Base-by-base conservation (phyloP, 179 eudicot species). In the Drosera spatulata region DNA sequence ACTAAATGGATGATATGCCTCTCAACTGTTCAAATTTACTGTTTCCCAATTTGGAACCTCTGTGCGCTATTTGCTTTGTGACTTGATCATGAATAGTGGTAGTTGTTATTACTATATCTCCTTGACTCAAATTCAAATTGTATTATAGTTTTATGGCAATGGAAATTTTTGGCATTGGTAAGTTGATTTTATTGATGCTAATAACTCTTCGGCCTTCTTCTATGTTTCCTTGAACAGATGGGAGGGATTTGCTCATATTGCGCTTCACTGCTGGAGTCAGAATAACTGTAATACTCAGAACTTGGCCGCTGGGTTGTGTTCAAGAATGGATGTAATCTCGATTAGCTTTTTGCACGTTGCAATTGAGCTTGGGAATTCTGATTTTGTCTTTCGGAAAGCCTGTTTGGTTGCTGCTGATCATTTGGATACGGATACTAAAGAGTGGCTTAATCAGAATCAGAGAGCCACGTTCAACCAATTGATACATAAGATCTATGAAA, bases 171-270 rank as follows among this genome's bases (percentile, higher is more conserved):
- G 33, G 33, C 33, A 22, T 22, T 22, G 33, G 33, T 22, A 22
- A 22, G 33, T 22, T 22, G 33, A 22, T 22, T 22, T 22, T 22
- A 22, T 22, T 22, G 33, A 22, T 45, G 8, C 10, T 45, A 6
- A 45, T 45, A 45, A 45, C 10, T 45, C 10, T 6, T 45, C 10
- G 7, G 7, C 49, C 49, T 10, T 45, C 7, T 45, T 45, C 8
- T 10, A 45, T 45, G 49, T 45, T 45, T 10, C 2, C 10, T 45
- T 57, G 52, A 44, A 51, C 82, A 88, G 96, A 72, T 88, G 96
- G 96, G 96, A 85, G 71, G 96, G 96, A 68, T 88, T 88, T 60
- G 72, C 70, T 15, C 96, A 88, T 66, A 66, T 76, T 58, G 96
- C 93, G 8, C 77, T 88, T 49, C 63, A 67, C 69, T 68, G 12